Conservation (phyloP, 768 basidiomycete species). For the Nidula microcarpa region DNA sequence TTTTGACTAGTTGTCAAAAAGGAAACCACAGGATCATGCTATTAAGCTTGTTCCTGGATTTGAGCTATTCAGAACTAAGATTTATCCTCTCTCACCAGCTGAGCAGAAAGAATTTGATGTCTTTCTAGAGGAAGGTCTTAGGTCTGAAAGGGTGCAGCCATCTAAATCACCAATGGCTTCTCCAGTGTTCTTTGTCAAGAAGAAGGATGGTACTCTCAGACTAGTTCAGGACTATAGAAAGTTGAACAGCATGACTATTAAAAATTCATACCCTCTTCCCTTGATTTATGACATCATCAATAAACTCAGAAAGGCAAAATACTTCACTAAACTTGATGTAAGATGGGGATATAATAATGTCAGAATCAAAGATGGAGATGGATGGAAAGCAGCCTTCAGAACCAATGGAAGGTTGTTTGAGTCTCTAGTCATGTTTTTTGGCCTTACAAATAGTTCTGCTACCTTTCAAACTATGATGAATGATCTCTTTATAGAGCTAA, state of each 20-base stretch:
- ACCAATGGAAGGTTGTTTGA: conserved; percentile 28
- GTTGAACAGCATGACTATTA: conserved; percentile 27
- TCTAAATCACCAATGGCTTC: conserved; percentile 15
- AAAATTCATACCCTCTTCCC: conserved; percentile 28
- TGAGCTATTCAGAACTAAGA: conserved; percentile 16
- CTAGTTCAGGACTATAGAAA: conserved; percentile 24
- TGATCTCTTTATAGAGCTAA: conserved; percentile 27
- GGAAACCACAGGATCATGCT: conserved; percentile 23
- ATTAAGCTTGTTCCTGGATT: conserved; percentile 27
- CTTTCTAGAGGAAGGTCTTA: conserved; percentile 16
- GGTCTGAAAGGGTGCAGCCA: conserved; percentile 19
- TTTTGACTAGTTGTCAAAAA: neutral
- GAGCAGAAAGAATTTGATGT: conserved; percentile 18
- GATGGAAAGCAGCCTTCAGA: conserved; percentile 41
- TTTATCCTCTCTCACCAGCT: conserved; percentile 10
- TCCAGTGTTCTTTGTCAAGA: conserved; percentile 19
- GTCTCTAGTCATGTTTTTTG: conserved; percentile 36
- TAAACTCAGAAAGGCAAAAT: conserved; percentile 12
- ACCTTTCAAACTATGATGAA: conserved; percentile 39
- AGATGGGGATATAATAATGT: conserved; percentile 36
- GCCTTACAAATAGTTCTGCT: conserved; percentile 25
- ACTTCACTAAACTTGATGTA: conserved; percentile 38
- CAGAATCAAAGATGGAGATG: conserved; percentile 35
- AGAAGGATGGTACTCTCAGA: conserved; percentile 15
- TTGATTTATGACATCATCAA: conserved; percentile 28